Evolutionary conservation across 2,329 filamentous ascomycete genomes (phyloP), one percentile per base, ranked within the genome.

Genomic region (Colletotrichum gloeosporioides): DNA sequence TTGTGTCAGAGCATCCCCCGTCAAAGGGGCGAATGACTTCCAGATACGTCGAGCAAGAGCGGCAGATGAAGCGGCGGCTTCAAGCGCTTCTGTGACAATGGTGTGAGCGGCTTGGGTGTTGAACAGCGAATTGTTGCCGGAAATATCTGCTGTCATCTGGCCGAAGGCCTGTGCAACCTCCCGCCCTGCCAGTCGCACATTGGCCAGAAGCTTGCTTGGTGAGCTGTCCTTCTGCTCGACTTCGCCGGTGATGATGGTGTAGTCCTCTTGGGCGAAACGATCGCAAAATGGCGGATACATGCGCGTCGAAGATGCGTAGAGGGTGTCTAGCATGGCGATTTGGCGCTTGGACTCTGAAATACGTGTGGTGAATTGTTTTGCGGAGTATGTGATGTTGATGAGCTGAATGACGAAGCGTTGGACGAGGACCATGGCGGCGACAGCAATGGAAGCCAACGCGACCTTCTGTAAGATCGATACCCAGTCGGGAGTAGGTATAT

Each of bases 311-410:
- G 59, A 65, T 27, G 27, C 29, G 27, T 63, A 69, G 15, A 73
- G 71, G 8, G 36, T 32, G 22, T 73, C 27, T 2, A 69, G 71
- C 71, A 73, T 69, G 7, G 64, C 22, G 6, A 73, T 29, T 18
- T 39, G 53, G 53, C 71, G 53, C 32, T 73, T 73, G 22, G 61
- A 71, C n/a, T 75, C 62, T 9, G 16, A 6, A 4, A 65, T 75
- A n/a, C 72, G 66, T 5, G 22, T 61, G n/a, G 29, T 71, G 72
- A 70, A 44, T 27, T 71, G 66, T 31, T 32, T 75, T 32, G 53
- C 66, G 7, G 72, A 70, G 39, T 75, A 70, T 18, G 66, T 69
- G 27, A 75, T 44, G 36, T 75, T 73, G 64, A 73, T 73, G 36
- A 59, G 57, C 36, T 65, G 72, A 12, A 71, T 75, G 49, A 75